phyloP scores from a whole-genome alignment of 805 yeast species.

The Saturnispora galanensis region DNA sequence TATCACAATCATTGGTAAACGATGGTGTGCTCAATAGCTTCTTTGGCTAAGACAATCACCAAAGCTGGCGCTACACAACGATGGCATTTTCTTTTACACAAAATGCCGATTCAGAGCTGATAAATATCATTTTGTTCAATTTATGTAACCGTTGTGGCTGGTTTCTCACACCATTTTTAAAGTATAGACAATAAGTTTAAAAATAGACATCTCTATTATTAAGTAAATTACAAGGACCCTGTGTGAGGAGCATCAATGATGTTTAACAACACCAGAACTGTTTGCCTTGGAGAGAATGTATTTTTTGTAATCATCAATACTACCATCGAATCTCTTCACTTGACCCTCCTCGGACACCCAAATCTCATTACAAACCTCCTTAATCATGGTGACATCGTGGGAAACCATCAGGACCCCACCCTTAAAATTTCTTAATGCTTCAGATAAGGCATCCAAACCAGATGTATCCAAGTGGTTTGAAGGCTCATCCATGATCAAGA shows the following conservation, averaged over 20 bases:
- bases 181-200: no score
- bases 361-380: constrained; percentile 82
- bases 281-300: constrained; percentile 73
- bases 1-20: no score
- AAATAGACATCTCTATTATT: background rate
- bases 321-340: constrained; percentile 71
- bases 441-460: constrained; percentile 92
- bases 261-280: constrained; percentile 82
- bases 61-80: no score
- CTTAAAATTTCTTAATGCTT: constrained; percentile 75
- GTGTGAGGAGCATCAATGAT: constrained; percentile 38
- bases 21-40: no score
- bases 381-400: constrained; percentile 90
- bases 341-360: constrained; percentile 90
- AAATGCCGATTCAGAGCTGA: no score
- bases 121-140: no score
- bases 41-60: no score
- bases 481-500: constrained; percentile 92
- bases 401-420: constrained; percentile 98
- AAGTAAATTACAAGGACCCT: background rate
- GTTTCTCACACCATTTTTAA: no score
- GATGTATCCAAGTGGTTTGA: constrained; percentile 97
- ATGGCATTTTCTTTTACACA: no score
- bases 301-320: constrained; percentile 81
- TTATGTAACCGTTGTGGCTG: no score